A percentile compares a stretch with the other conserved stretches of the same genome.
Evolutionary conservation across 257 asterid species (phyloP).

Genomic region (Solanum tacnaense): DNA sequence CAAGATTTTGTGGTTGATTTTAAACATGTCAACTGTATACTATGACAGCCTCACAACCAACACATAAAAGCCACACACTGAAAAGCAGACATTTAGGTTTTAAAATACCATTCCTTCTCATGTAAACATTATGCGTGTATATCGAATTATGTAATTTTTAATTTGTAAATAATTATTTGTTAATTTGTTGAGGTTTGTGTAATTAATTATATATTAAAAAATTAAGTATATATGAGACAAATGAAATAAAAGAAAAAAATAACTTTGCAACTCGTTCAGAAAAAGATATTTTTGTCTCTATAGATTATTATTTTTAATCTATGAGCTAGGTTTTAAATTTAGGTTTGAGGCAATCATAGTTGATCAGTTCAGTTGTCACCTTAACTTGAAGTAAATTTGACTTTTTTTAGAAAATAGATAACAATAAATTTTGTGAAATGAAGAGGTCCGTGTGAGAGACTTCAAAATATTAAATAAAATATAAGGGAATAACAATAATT

Average conservation of each 20-base stretch:
- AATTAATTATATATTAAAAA: too few relatives aligned
- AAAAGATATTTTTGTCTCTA: background rate
- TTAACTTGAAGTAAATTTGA: too few relatives aligned
- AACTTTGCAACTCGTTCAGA: background rate
- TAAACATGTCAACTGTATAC: background rate
- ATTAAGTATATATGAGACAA: background rate
- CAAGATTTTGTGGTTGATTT: background rate
- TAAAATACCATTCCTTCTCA: background rate
- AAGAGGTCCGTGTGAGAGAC: too few relatives aligned
- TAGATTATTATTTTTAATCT: too few relatives aligned
- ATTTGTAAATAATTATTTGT: too few relatives aligned
- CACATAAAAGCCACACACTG: background rate
- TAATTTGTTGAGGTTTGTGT: too few relatives aligned
- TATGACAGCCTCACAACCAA: background rate
- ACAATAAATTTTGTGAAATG: too few relatives aligned
- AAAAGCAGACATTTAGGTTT: background rate
- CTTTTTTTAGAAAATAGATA: too few relatives aligned
- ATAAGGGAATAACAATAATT: too few relatives aligned
- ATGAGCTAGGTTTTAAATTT: background rate
- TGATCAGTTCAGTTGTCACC: too few relatives aligned
- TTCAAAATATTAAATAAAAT: too few relatives aligned
- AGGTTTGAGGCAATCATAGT: too few relatives aligned
- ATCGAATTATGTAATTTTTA: background rate
- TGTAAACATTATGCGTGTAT: background rate
- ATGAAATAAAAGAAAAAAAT: background rate